These are phyloP conservation scores for Mycena indigotica DNA, from an alignment of 768 basidiomycete genomes.

Conservation along the genomic window DNA sequence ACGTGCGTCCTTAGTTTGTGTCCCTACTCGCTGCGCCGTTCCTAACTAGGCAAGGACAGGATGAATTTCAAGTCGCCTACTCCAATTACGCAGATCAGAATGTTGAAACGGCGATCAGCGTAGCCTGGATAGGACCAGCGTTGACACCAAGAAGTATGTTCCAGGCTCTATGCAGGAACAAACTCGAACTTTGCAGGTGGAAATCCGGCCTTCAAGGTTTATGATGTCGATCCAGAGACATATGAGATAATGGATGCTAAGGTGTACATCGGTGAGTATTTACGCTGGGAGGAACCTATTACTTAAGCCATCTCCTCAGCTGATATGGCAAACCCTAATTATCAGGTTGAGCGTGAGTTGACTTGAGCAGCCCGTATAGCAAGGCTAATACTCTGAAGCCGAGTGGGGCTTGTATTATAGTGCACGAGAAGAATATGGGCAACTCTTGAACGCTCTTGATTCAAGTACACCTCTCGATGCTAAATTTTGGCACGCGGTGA, in stretches of 20 bases:
- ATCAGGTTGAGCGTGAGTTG: slow-evolving; percentile 48
- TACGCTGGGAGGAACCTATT: not conserved
- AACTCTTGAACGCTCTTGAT: slow-evolving; percentile 40
- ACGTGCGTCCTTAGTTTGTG: slow-evolving; percentile 32
- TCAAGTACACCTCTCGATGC: slow-evolving; percentile 45
- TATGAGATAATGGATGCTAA: slow-evolving; percentile 64
- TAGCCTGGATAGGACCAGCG: slow-evolving; percentile 56
- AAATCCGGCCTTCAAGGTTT: slow-evolving; percentile 59
- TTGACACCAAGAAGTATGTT: slow-evolving; percentile 57
- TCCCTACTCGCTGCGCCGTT: not conserved
- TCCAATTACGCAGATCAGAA: slow-evolving; percentile 51
- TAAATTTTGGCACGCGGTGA: slow-evolving; percentile 63
- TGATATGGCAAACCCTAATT: slow-evolving; percentile 43
- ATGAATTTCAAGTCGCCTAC: slow-evolving; percentile 63
- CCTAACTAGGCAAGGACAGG: slow-evolving; percentile 32
- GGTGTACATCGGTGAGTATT: slow-evolving; percentile 48
- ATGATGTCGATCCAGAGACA: slow-evolving; percentile 67
- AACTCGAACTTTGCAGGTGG: slow-evolving; percentile 37
- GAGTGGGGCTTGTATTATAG: slow-evolving; percentile 60
- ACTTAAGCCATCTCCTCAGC: slow-evolving; percentile 32
- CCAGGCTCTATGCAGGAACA: too few relatives aligned
- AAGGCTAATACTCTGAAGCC: slow-evolving; percentile 32
- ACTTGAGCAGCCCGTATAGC: not conserved
- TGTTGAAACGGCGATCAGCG: slow-evolving; percentile 47
- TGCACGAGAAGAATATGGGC: slow-evolving; percentile 53